A percentile compares a stretch with the other conserved stretches of the same genome.
Evolutionary conservation across 495 filamentous ascomycete genomes (phyloP).

Genomic region (Penicillium lagena): DNA sequence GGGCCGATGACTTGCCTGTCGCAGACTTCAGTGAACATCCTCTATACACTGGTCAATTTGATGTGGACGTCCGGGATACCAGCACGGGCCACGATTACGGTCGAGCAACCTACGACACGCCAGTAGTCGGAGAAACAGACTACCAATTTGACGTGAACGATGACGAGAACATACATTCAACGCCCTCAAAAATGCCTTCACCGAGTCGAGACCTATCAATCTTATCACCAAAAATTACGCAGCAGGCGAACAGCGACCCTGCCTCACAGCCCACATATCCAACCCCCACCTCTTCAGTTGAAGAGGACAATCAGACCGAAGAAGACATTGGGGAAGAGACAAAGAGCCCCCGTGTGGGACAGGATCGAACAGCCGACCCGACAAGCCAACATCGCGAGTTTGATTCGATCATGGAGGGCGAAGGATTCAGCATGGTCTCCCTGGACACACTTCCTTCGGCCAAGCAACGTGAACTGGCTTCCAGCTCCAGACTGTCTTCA

Average conservation of each 20-base stretch:
- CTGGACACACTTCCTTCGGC: slow-evolving; percentile 46
- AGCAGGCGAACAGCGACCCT: slow-evolving; percentile 24
- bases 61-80: background rate
- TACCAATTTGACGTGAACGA: slow-evolving; percentile 21
- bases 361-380: slow-evolving; percentile 14
- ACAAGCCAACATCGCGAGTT: slow-evolving; percentile 42
- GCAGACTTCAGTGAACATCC: slow-evolving; percentile 7
- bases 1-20: slow-evolving; percentile 17
- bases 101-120: slow-evolving; percentile 21
- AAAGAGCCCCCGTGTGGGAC: background rate
- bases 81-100: slow-evolving; percentile 10
- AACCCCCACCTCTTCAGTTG: slow-evolving; percentile 33
- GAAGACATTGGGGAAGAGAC: background rate
- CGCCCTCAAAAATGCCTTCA: slow-evolving; percentile 37
- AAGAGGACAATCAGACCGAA: slow-evolving; percentile 24
- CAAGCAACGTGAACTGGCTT: slow-evolving; percentile 28
- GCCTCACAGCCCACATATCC: slow-evolving; percentile 34
- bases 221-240: slow-evolving; percentile 25
- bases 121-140: slow-evolving; percentile 23
- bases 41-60: slow-evolving; percentile 5
- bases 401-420: slow-evolving; percentile 53
- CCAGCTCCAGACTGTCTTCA: slow-evolving; percentile 12
- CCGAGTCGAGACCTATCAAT: slow-evolving; percentile 20
- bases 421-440: slow-evolving; percentile 55
- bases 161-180: slow-evolving; percentile 28